A percentile compares a stretch with the other conserved stretches of the same genome.
Conservation (phyloP, 805 yeast genomes). For the Spathaspora girioi region DNA sequence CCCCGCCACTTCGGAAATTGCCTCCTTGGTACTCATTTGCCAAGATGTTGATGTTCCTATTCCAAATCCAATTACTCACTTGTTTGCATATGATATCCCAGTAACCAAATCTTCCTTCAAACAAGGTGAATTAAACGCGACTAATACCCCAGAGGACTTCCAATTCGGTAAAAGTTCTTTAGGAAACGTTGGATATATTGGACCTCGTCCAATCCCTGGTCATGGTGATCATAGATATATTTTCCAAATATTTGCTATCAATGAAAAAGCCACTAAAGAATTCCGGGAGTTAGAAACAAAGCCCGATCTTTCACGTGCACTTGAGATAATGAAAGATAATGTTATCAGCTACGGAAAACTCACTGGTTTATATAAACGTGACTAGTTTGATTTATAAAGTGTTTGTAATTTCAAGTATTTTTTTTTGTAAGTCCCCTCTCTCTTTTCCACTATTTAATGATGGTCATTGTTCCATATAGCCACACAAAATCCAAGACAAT, state of each 20-base stretch:
- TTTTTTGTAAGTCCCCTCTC: background rate
- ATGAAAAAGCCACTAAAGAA: constrained; percentile 9
- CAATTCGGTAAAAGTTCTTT: constrained; percentile 7
- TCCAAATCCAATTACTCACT: constrained; percentile 9
- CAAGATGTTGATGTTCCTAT: constrained; percentile 14
- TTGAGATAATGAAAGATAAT: constrained; percentile 6
- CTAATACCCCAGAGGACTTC: constrained; percentile 1
- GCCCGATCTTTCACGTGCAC: background rate
- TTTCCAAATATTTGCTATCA: constrained; percentile 13
- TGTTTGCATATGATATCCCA: constrained; percentile 10
- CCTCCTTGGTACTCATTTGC: constrained; percentile 10
- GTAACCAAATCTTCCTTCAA: constrained; percentile 1
- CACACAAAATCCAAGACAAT: background rate
- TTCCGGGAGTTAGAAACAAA: background rate
- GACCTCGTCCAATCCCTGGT: constrained; percentile 11
- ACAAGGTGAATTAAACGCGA: constrained; percentile 5
- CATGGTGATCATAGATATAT: constrained; percentile 14
- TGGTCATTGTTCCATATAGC: background rate
- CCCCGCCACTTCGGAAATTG: constrained; percentile 1
- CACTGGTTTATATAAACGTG: constrained; percentile 5
- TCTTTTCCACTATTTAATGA: background rate
- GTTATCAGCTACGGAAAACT: constrained; percentile 4
- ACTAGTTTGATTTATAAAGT: background rate
- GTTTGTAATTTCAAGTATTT: background rate
- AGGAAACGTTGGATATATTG: constrained; percentile 8